Evolutionary conservation across 73 alveolate genomes (phyloP), one percentile per base, ranked within the genome.

Genomic region (Uronychia binucleata): DNA sequence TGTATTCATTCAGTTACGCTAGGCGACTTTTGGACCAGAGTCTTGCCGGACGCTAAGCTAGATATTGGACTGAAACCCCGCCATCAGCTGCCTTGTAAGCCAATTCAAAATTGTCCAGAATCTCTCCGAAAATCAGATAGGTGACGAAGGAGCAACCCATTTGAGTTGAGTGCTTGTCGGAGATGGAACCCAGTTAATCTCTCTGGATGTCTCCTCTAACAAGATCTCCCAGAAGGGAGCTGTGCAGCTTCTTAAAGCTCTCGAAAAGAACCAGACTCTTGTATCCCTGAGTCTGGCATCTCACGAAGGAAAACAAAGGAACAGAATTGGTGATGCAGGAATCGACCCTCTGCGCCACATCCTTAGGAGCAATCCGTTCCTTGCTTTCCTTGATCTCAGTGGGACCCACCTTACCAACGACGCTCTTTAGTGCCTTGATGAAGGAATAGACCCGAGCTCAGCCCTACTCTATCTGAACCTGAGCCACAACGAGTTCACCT

Each of bases 71-170:
- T 33, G 11, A 1, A 26, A 33, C 30, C 76, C 59, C 25, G 77
- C 75, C 27, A 30, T 85, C 1, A 30, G 77, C 31, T 35, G 58
- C 57, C 25, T 85, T 5, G 67, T 46, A 46, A 46, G 67, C 5
- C 67, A 46, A 19, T 46, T 46, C 19, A 11, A 11, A 5, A 46
- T 5, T 0, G 30, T 19, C 26, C 77, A 34, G 86, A 77, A 0
- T 34, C 33, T 14, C n/a, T n/a, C n/a, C n/a, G n/a, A n/a, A n/a
- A 85, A 85, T 58, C 46, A 85, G 32, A 77, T 85, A 5, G 91
- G 91, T 27, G 91, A 85, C 46, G 91, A 85, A 58, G 91, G 91
- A 29, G 91, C 86, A 13, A 77, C 14, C 34, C 57, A 33, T 27
- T 26, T 85, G 27, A 31, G 86, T 0, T 35, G 27, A 26, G 33